Evolutionary conservation across 805 yeast species (phyloP).

Genomic region (Alloascoidea africana): DNA sequence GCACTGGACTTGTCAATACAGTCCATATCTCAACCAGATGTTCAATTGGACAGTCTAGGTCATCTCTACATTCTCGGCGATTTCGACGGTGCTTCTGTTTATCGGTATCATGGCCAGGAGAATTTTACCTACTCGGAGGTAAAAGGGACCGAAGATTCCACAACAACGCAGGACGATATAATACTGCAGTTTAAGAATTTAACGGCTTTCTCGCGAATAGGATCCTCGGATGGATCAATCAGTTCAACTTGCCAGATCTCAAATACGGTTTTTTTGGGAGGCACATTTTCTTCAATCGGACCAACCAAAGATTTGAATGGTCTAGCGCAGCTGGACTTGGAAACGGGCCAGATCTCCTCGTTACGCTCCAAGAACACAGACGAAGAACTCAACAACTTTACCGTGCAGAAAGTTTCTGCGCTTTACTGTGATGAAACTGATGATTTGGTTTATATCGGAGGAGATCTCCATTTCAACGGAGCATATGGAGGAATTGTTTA

Average conservation of each 20-base stretch:
- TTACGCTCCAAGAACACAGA: slow-evolving; percentile 18
- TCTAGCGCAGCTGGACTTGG: slow-evolving; percentile 12
- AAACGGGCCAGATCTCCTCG: slow-evolving; percentile 12
- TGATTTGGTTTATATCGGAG: slow-evolving; percentile 61
- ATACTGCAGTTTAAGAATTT: background rate
- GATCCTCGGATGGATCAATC: slow-evolving; percentile 10
- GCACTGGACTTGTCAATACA: no score
- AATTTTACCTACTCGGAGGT: slow-evolving; percentile 8
- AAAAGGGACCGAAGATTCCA: slow-evolving; percentile 7
- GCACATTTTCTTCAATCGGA: slow-evolving; percentile 15
- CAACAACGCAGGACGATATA: slow-evolving; percentile 11
- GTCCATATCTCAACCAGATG: no score
- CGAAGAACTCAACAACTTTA: background rate
- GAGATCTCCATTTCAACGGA: slow-evolving; percentile 41
- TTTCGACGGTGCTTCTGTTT: slow-evolving; percentile 22
- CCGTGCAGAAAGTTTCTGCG: slow-evolving; percentile 20
- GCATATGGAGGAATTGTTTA: slow-evolving; percentile 52
- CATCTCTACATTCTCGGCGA: slow-evolving; percentile 15
- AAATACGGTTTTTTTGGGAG: slow-evolving; percentile 12
- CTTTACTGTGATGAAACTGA: slow-evolving; percentile 32
- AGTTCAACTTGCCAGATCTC: slow-evolving; percentile 10
- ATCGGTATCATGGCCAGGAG: slow-evolving; percentile 20
- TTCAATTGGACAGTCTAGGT: no score
- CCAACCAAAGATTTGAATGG: slow-evolving; percentile 7
- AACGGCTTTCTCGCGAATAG: background rate